Evolutionary conservation across 1,139 yeast species (phyloP).

Genomic region (Hyphopichia buzzinii): DNA sequence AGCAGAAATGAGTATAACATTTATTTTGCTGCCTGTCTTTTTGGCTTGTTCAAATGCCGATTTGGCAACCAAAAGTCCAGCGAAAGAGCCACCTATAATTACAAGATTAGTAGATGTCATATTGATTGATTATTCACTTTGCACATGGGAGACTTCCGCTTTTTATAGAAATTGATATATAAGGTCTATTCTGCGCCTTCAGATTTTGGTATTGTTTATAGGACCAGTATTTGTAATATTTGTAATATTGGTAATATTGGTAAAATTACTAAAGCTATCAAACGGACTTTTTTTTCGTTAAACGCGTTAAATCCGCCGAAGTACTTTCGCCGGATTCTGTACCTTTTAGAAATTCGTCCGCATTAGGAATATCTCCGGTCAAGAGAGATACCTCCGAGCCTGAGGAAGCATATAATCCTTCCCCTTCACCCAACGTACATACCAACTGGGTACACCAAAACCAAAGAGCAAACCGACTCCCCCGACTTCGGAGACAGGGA

Average conservation of each 20-base stretch:
- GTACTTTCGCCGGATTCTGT: no score
- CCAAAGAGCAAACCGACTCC: conserved; percentile 37
- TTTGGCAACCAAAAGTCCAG: conserved; percentile 21
- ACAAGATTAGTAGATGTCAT: conserved; percentile 12
- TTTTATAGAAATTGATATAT: background rate
- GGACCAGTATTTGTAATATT: no score
- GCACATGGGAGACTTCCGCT: background rate
- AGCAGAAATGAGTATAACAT: conserved; percentile 16
- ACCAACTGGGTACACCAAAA: conserved; percentile 26
- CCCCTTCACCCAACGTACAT: conserved; percentile 24
- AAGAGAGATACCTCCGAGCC: conserved; percentile 5
- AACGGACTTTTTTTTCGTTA: no score
- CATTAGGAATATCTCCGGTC: no score
- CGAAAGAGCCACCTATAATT: conserved; percentile 28
- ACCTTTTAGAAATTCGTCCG: no score
- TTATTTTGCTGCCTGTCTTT: conserved; percentile 15
- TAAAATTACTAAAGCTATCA: no score
- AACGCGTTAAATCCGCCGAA: no score
- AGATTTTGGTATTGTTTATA: no score
- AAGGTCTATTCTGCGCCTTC: no score
- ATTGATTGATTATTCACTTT: no score
- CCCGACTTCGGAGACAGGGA: conserved; percentile 31
- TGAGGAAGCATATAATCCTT: conserved; percentile 20
- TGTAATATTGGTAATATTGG: no score
- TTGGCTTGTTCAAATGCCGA: conserved; percentile 7